A percentile compares a stretch with the other conserved stretches of the same genome.
Conservation (phyloP, 2,329 filamentous ascomycete genomes). For the Neocatenulostroma microsporum region DNA sequence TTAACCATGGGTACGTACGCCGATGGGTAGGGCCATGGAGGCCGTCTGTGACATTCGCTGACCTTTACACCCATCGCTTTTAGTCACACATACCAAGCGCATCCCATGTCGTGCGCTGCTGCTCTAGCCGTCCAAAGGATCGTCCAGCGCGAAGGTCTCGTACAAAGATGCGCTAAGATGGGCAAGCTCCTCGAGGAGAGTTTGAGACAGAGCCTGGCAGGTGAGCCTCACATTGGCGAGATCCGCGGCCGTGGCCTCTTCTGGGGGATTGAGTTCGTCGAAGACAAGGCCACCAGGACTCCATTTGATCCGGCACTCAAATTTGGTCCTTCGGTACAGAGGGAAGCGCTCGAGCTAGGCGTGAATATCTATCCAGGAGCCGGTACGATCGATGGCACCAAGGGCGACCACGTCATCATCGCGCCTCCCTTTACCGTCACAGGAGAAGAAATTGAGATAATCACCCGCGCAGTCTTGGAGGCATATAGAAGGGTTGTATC, state of each 20-base stretch:
- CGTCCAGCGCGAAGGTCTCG: slow-evolving; percentile 46
- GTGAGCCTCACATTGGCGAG: slow-evolving; percentile 47
- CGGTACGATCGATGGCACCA: slow-evolving; percentile 49
- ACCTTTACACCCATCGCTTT: too few species aligned
- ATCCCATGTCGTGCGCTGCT: slow-evolving; percentile 50
- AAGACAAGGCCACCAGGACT: slow-evolving; percentile 38
- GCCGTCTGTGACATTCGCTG: too few species aligned
- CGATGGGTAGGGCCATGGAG: too few species aligned
- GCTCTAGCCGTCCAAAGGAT: slow-evolving; percentile 54
- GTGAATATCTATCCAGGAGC: slow-evolving; percentile 55
- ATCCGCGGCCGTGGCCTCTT: slow-evolving; percentile 52
- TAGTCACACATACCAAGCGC: slow-evolving; percentile 56
- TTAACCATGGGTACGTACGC: too few species aligned
- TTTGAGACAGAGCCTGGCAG: slow-evolving; percentile 35
- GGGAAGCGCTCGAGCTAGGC: too few species aligned
- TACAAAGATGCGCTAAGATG: slow-evolving; percentile 48
- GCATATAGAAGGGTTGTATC: too few species aligned
- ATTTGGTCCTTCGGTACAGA: slow-evolving; percentile 44
- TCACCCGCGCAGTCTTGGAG: too few species aligned
- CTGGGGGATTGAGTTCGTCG: slow-evolving; percentile 52
- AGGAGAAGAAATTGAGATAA: slow-evolving; percentile 46
- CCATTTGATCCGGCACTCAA: slow-evolving; percentile 41
- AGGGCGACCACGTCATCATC: slow-evolving; percentile 60
- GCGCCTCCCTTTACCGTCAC: slow-evolving; percentile 59
- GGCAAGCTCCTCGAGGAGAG: slow-evolving; percentile 41